Evolutionary conservation across 1,284 basidiomycete species (phyloP).

Genomic region (Pyrrhoderma lamaoense): DNA sequence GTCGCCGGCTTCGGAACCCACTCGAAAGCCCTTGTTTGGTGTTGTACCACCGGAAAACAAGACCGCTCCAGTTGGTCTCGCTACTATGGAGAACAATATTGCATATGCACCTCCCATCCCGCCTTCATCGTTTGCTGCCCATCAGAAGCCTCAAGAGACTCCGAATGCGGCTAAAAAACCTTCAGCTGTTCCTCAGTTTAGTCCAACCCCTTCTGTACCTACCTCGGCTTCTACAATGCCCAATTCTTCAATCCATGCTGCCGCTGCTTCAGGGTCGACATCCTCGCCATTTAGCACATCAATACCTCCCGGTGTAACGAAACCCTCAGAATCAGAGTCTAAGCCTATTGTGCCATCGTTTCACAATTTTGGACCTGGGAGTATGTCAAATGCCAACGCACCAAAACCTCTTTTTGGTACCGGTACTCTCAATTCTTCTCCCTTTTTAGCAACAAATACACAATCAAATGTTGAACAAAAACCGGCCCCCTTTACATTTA

Average conservation of each 20-base stretch:
- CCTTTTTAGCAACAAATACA: background rate
- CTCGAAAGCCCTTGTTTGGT: no score
- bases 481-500: constrained; percentile 28
- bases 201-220: background rate
- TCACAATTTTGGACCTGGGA: constrained; percentile 6
- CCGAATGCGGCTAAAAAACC: background rate
- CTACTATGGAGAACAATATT: no score
- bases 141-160: constrained; percentile 3
- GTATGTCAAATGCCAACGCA: background rate
- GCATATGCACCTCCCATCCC: no score
- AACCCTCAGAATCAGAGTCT: constrained; percentile 9
- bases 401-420: constrained; percentile 16
- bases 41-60: background rate
- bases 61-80: no score
- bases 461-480: constrained; percentile 41
- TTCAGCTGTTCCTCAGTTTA: constrained; percentile 3
- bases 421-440: background rate
- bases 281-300: background rate
- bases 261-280: background rate
- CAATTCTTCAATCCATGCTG: background rate
- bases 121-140: no score
- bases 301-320: background rate
- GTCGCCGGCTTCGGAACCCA: background rate
- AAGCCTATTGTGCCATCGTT: constrained; percentile 6
- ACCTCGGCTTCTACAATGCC: background rate